These are phyloP conservation scores for Geosiphon pyriformis DNA, from an alignment of 192 early-diverging fungal species.

Conservation along the genomic window DNA sequence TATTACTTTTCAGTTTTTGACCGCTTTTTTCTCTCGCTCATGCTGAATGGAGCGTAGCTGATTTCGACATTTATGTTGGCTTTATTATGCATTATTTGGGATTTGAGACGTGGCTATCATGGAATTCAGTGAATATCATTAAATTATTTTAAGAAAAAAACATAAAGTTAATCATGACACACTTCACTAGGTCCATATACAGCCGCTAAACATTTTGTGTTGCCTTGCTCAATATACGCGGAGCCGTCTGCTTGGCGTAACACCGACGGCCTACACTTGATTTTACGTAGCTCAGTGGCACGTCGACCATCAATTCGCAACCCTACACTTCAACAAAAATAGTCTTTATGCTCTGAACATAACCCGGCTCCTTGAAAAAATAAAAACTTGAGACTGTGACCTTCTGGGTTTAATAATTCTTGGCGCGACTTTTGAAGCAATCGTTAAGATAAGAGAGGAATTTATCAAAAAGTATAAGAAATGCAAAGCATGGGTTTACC, in stretches of 20 bases:
- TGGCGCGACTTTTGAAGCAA: constrained; percentile 1
- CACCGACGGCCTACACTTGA: constrained; percentile 71
- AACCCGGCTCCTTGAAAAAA: no score
- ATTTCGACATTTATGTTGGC: constrained; percentile 86
- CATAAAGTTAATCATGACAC: not conserved
- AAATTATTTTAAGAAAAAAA: not conserved
- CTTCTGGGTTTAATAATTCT: constrained; percentile 3
- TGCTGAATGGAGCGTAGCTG: constrained; percentile 86
- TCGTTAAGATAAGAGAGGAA: not conserved
- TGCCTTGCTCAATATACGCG: constrained; percentile 91
- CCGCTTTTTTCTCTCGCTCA: constrained; percentile 77
- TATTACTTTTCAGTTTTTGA: constrained; percentile 79
- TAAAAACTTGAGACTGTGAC: not conserved
- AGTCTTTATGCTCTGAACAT: no score
- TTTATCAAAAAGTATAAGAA: not conserved
- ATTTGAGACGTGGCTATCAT: constrained; percentile 50
- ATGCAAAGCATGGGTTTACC: not conserved
- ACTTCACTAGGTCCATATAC: constrained; percentile 93
- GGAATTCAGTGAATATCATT: not conserved
- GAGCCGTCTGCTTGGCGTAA: constrained; percentile 87
- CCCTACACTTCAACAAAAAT: no score
- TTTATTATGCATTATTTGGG: constrained; percentile 58
- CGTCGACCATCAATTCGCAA: constrained; percentile 92
- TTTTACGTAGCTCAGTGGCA: constrained; percentile 79
- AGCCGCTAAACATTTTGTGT: constrained; percentile 86